phyloP scores from a whole-genome alignment of 148 eudicot genomes.

The Cornus florida region DNA sequence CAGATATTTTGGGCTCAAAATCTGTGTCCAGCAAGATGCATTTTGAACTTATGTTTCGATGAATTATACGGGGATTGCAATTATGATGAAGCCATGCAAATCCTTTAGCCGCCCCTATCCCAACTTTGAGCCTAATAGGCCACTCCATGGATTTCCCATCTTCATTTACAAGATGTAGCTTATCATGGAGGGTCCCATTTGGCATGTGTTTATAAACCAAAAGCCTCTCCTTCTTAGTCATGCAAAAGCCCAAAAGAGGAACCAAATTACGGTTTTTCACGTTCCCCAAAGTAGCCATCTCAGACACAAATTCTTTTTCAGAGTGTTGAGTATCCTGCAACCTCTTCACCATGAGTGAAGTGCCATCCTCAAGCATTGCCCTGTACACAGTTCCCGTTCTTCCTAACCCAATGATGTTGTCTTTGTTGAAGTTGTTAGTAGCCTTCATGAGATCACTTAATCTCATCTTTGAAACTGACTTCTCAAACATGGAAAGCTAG shows the following conservation, averaged over 20 bases:
- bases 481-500: slow-evolving; percentile 64
- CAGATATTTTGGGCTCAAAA: slow-evolving; percentile 61
- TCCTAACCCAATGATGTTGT: slow-evolving; percentile 56
- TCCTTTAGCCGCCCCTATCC: slow-evolving; percentile 62
- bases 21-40: slow-evolving; percentile 52
- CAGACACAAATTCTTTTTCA: slow-evolving; percentile 62
- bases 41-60: slow-evolving; percentile 62
- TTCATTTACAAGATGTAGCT: slow-evolving; percentile 32
- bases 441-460: slow-evolving; percentile 70
- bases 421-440: slow-evolving; percentile 59
- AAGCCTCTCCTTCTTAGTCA: slow-evolving; percentile 62
- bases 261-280: slow-evolving; percentile 62
- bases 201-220: slow-evolving; percentile 62
- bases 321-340: slow-evolving; percentile 57
- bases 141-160: slow-evolving; percentile 45
- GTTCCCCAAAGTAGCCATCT: slow-evolving; percentile 66
- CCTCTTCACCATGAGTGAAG: slow-evolving; percentile 58
- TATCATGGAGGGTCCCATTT: slow-evolving; percentile 58
- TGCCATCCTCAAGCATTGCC: slow-evolving; percentile 61
- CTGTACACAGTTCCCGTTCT: slow-evolving; percentile 57
- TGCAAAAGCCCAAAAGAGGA: slow-evolving; percentile 65
- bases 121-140: slow-evolving; percentile 54
- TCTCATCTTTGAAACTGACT: slow-evolving; percentile 52
- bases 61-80: slow-evolving; percentile 67
- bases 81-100: slow-evolving; percentile 71